These are phyloP conservation scores for Oryza longistaminata DNA, from an alignment of 176 grass and related monocot species.

Conservation along the genomic window DNA sequence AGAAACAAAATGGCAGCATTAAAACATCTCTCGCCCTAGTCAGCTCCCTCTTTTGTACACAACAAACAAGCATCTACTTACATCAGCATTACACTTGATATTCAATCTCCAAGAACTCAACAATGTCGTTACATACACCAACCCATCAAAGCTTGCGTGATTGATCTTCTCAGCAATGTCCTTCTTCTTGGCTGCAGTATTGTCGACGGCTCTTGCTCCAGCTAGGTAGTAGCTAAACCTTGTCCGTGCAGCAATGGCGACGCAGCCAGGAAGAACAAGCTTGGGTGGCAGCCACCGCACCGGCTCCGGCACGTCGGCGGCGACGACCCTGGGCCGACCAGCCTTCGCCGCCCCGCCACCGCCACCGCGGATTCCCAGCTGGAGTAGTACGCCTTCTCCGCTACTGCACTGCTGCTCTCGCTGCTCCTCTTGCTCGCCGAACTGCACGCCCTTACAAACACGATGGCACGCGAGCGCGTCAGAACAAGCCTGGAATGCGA, in stretches of 20 bases:
- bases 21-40: neutral
- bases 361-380: constrained; percentile 13
- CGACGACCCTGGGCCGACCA: constrained; percentile 69
- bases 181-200: neutral
- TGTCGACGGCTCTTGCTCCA: neutral
- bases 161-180: neutral
- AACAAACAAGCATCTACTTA: constrained; percentile 22
- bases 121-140: constrained; percentile 8
- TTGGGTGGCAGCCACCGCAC: constrained; percentile 60
- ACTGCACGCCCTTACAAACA: constrained; percentile 27
- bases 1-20: constrained; percentile 3
- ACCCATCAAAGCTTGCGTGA: neutral
- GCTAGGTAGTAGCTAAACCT: too few species aligned
- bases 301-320: constrained; percentile 74
- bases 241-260: neutral
- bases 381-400: neutral
- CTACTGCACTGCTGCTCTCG: too few species aligned
- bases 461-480: neutral
- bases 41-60: constrained; percentile 8
- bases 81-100: constrained; percentile 8
- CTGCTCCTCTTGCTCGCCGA: neutral
- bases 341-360: constrained; percentile 25
- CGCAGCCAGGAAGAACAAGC: neutral
- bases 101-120: too few species aligned
- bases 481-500: neutral